Evolutionary conservation across 2,329 filamentous ascomycete species (phyloP).

Genomic region (Cercospora nicotianae): DNA sequence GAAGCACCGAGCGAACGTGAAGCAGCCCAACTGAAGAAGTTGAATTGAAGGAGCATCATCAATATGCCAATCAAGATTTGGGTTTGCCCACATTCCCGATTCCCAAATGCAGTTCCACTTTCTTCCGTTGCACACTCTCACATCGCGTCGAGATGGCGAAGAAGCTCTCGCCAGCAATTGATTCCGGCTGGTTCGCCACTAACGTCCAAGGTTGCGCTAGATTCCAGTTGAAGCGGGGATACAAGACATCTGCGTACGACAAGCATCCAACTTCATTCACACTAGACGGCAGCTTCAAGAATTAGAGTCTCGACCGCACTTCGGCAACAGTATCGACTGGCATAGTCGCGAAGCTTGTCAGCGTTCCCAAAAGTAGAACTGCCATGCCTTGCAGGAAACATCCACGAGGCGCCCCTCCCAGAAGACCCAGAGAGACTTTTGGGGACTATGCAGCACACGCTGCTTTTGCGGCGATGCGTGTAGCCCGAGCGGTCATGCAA

Average conservation of each 20-base stretch:
- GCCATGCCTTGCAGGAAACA: background rate
- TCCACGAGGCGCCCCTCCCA: background rate
- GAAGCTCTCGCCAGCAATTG: background rate
- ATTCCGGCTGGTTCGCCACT: background rate
- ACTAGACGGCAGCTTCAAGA: background rate
- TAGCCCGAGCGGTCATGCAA: background rate
- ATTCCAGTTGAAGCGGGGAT: background rate
- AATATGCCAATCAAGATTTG: background rate
- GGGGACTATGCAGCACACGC: background rate
- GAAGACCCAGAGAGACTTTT: background rate
- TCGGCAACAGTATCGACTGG: background rate
- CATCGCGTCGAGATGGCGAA: background rate
- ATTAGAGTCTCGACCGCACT: background rate
- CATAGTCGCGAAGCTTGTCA: background rate
- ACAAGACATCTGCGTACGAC: background rate
- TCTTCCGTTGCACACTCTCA: background rate
- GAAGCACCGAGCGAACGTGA: constrained; percentile 32
- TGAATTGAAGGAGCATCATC: background rate
- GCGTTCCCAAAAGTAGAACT: background rate
- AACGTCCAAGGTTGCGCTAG: background rate
- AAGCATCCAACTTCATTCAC: background rate
- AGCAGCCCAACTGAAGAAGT: constrained; percentile 24
- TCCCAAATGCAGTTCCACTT: background rate
- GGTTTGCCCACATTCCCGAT: background rate
- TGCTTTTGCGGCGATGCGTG: background rate